These are phyloP conservation scores for Pyrenophora seminiperda DNA, from an alignment of 2,329 filamentous ascomycete genomes.

Conservation along the genomic window DNA sequence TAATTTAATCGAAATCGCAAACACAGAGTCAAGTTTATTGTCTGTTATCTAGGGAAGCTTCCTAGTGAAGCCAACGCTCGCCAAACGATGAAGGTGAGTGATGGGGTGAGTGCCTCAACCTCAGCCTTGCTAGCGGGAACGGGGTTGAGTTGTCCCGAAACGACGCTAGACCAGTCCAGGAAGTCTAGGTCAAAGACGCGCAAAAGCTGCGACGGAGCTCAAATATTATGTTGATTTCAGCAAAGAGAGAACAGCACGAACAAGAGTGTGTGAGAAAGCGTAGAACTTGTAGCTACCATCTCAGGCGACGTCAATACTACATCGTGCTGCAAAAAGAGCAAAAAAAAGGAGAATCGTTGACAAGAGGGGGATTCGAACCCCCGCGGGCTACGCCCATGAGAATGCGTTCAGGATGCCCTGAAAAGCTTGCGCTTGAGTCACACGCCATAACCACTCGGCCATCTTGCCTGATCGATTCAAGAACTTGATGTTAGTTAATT, in stretches of 20 bases:
- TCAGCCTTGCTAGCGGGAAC: conserved; percentile 4
- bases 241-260: too few species aligned
- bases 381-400: conserved; percentile 26
- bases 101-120: neutral
- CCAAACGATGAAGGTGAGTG: conserved; percentile 10
- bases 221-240: too few species aligned
- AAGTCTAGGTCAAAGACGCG: conserved; percentile 12
- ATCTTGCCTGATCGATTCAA: too few species aligned
- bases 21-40: too few species aligned
- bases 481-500: too few species aligned
- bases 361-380: conserved; percentile 29
- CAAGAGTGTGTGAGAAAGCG: too few species aligned
- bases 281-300: too few species aligned
- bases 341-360: too few species aligned
- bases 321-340: too few species aligned
- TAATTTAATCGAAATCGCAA: too few species aligned
- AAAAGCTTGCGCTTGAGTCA: conserved; percentile 27
- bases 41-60: neutral
- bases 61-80: neutral
- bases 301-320: too few species aligned
- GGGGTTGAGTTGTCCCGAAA: neutral
- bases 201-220: conserved; percentile 10
- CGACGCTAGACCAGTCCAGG: conserved; percentile 11
- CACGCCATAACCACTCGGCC: conserved; percentile 18
- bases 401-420: conserved; percentile 12